phyloP scores from a whole-genome alignment of 768 basidiomycete species.

The Obba rivulosa region DNA sequence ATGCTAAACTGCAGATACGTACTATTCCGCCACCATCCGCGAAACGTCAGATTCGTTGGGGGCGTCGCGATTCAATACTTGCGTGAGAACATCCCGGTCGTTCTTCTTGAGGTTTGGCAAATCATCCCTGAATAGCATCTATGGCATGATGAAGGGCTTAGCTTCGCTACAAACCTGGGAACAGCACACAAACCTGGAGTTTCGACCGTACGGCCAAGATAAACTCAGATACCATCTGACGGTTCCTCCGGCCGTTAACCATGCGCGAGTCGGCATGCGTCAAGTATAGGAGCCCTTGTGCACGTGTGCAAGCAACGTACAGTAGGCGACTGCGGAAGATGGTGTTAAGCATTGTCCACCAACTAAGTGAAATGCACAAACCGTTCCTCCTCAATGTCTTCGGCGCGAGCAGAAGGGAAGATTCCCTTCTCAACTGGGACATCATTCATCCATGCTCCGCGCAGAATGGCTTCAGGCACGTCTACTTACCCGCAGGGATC shows the following conservation, averaged over 20 bases:
- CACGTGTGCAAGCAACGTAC: slow-evolving; percentile 87
- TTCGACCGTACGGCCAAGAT: slow-evolving; percentile 40
- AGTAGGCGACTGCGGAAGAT: slow-evolving; percentile 56
- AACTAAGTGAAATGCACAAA: slow-evolving; percentile 23
- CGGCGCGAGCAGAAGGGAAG: slow-evolving; percentile 70
- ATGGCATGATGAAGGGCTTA: neutral
- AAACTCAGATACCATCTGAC: slow-evolving; percentile 53
- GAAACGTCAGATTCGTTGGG: slow-evolving; percentile 41
- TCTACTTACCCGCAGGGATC: slow-evolving; percentile 57
- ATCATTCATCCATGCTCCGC: slow-evolving; percentile 1
- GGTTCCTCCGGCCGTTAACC: slow-evolving; percentile 48
- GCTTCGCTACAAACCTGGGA: slow-evolving; percentile 18
- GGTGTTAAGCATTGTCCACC: neutral
- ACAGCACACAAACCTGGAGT: neutral
- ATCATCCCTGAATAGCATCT: slow-evolving; percentile 38
- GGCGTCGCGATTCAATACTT: slow-evolving; percentile 43
- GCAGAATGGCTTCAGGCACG: too few relatives aligned
- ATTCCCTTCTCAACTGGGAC: slow-evolving; percentile 61
- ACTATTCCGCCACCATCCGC: slow-evolving; percentile 44
- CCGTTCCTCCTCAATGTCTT: slow-evolving; percentile 82
- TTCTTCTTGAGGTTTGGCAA: slow-evolving; percentile 36
- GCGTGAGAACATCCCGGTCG: slow-evolving; percentile 45
- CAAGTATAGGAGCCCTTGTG: slow-evolving; percentile 65
- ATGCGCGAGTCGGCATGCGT: slow-evolving; percentile 44
- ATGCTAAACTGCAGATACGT: slow-evolving; percentile 19